Base-by-base conservation (phyloP, 495 filamentous ascomycete genomes). In the Neurospora cerealis region DNA sequence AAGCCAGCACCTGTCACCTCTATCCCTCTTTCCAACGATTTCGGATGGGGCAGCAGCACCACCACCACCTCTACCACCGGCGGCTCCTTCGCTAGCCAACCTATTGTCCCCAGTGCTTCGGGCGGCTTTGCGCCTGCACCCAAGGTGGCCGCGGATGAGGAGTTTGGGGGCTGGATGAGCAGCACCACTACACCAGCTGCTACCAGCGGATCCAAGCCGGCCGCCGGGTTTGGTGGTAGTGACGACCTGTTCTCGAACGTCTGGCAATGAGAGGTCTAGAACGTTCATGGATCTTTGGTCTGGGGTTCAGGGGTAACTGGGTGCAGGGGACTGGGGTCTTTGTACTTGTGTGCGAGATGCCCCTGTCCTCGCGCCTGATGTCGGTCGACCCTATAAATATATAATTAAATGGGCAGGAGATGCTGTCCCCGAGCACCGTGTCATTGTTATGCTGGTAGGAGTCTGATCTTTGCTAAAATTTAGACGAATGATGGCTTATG, bases 211-310 rank as follows among this genome's bases (percentile, higher is more conserved):
- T 62, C 80, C 24, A 86, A 85, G 75, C 74, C 83, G 15, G 80
- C 75, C 8, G 73, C 77, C 1, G 91, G 91, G 72, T 91, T 93
- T 82, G 90, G 88, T 4, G 89, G 86, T 15, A 85, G 85, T 71
- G 94, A 97, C 76, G 94, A 97, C 84, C 81, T 97, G 78, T 97
- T 97, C 81, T 94, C 92, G 48, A 97, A 97, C 83, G 94, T 97
- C 74, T 97, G 94, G 94, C 86, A 93, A 82, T 96, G 83, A 82
- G 60, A 32, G 41, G 46, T 4, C 13, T 36, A 21, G 4, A 34
- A 10, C 40, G 24, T 66, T 71, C 70, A 34, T n/a, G 62, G n/a
- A 1, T 70, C 21, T 36, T 19, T 4, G 17, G 15, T 34, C 28
- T 66, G 28, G 54, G 54, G 54, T 34, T 66, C 28, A 66, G 54